A percentile compares a stretch with the other conserved stretches of the same genome.
phyloP scores from a whole-genome alignment of 192 early-diverging fungal genomes.

The Backusella australiensis region DNA sequence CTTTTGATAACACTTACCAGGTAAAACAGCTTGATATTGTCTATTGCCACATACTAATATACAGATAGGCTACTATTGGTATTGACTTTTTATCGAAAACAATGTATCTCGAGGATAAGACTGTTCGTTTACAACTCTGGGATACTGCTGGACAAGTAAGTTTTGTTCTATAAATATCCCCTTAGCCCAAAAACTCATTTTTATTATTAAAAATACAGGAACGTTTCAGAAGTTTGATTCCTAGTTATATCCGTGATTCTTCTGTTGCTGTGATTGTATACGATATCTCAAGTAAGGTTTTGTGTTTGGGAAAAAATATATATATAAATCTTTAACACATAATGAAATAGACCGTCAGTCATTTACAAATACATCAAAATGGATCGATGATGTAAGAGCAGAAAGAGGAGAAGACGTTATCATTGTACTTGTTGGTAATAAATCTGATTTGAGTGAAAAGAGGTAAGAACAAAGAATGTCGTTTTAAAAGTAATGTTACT shows the following conservation, averaged over 20 bases:
- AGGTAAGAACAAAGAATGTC: conserved; percentile 44
- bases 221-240: conserved; percentile 95
- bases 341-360: conserved; percentile 80
- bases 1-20: conserved; percentile 98
- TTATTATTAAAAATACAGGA: conserved; percentile 53
- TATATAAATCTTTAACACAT: background rate
- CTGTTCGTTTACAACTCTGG: conserved; percentile 97
- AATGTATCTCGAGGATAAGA: conserved; percentile 98
- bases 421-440: conserved; percentile 99
- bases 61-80: conserved; percentile 89
- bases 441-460: conserved; percentile 96
- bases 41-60: background rate
- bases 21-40: conserved; percentile 20
- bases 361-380: conserved; percentile 95
- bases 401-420: conserved; percentile 98
- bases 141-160: conserved; percentile 93
- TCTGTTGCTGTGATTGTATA: conserved; percentile 96
- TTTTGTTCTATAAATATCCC: background rate
- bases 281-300: conserved; percentile 86
- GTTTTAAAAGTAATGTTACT: background rate
- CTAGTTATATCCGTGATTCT: conserved; percentile 97
- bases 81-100: conserved; percentile 99
- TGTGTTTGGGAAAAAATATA: conserved; percentile 41
- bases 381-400: conserved; percentile 98
- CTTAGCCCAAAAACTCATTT: background rate